phyloP scores from a whole-genome alignment of 495 filamentous ascomycete genomes.

The Thermothielavioides terrestris region DNA sequence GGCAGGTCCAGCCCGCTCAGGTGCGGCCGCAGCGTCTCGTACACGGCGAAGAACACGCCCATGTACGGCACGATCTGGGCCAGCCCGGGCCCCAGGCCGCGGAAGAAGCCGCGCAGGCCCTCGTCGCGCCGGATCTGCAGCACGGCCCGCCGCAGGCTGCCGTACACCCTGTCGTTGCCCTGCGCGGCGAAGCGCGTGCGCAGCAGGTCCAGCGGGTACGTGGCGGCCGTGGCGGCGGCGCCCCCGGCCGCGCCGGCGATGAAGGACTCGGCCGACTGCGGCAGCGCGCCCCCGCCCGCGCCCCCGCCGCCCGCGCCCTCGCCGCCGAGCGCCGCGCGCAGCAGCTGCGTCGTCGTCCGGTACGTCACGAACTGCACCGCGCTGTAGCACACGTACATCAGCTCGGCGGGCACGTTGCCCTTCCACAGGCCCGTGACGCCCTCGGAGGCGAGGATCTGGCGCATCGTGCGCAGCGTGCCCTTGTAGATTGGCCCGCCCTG shows the following conservation, averaged over 20 bases:
- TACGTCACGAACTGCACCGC: conserved; percentile 89
- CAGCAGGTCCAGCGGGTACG: conserved; percentile 90
- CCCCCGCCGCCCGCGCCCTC: too few relatives aligned
- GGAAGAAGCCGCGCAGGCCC: conserved; percentile 72
- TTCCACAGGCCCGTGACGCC: conserved; percentile 91
- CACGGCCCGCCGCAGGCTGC: conserved; percentile 56
- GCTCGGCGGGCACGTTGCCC: conserved; percentile 90
- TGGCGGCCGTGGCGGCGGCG: conserved; percentile 67
- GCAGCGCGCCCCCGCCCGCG: conserved; percentile 32
- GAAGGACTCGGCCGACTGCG: conserved; percentile 57
- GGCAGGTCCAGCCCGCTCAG: conserved; percentile 50
- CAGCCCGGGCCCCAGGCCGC: conserved; percentile 69
- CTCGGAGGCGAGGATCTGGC: conserved; percentile 64
- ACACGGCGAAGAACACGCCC: conserved; percentile 88
- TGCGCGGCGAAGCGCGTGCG: conserved; percentile 94
- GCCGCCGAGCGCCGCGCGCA: conserved; percentile 39
- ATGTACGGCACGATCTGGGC: conserved; percentile 90
- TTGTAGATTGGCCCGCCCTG: conserved; percentile 59
- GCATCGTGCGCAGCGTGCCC: conserved; percentile 70
- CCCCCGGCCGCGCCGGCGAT: conserved; percentile 74
- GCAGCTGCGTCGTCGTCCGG: conserved; percentile 54
- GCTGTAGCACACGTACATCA: conserved; percentile 85
- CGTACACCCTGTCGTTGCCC: conserved; percentile 74
- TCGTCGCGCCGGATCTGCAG: conserved; percentile 65
- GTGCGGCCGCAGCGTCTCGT: conserved; percentile 59